Base-by-base conservation (phyloP, 345 rosid species). In the Rhizophora apiculata region DNA sequence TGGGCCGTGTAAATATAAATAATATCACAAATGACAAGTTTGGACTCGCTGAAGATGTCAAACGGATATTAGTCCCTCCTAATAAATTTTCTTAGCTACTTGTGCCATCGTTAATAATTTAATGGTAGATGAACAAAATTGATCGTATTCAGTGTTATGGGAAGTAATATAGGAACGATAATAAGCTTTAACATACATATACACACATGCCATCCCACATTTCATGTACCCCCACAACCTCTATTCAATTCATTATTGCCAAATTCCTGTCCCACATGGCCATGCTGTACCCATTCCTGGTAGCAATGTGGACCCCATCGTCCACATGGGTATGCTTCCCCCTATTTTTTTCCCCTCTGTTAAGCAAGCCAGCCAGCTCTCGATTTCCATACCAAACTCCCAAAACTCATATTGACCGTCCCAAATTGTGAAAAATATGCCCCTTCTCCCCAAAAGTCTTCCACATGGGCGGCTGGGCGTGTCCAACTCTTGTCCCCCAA, bases 401-500 rank as follows among this genome's bases (percentile, higher is more conserved):
- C 6, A 71, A 5, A 77, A 67, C 62, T 36, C 52, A 87, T 84
- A 80, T 72, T 52, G 74, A 78, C 88, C 89, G 79, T 87, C 52
- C 60, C 68, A 59, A 26, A 24, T 59, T 31, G 22, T 13, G 49
- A 43, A 43, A 13, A 43, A 3, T 13, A 24, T 24, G 4, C 15
- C 16, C 66, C 24, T 4, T 49, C 60, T 13, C 19, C 10, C 26
- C 13, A 3, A 54, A 67, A 65, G 76, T 60, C 74, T 74, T 79
- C 82, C 82, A 68, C 74, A 74, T 81, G 85, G 85, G 84, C 87
- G 90, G 88, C 86, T 76, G 83, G 64, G 74, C 73, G 65, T 93
- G 97, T 86, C 97, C 86, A 83, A 67, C 76, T 34, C 52, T 82
- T 90, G 98, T 90, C 92, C 88, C 96, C 91, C 13, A 6, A 73